A percentile compares a stretch with the other conserved stretches of the same genome.
Evolutionary conservation across 768 basidiomycete species (phyloP).

Genomic region (Collybia sordida): DNA sequence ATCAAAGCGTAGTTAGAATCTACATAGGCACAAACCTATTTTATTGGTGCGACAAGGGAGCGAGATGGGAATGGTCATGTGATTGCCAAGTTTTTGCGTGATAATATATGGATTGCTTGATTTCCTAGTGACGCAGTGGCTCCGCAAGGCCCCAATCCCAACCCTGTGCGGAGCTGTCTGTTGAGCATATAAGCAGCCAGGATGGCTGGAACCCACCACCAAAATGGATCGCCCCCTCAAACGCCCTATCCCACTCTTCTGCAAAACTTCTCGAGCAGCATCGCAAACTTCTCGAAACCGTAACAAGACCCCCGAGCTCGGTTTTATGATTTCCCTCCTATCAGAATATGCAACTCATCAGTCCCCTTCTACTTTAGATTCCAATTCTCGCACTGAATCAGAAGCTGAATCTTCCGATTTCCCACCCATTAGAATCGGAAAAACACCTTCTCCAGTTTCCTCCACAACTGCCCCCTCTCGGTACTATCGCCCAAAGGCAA

Average conservation of each 20-base stretch:
- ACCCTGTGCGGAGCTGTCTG: too few relatives aligned
- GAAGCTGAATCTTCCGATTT: conserved; percentile 1
- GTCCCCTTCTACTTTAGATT: background rate
- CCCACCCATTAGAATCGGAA: conserved; percentile 1
- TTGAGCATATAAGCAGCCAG: too few relatives aligned
- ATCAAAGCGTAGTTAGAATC: background rate
- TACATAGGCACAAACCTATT: too few relatives aligned
- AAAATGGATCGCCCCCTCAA: background rate
- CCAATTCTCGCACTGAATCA: background rate
- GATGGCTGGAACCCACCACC: too few relatives aligned
- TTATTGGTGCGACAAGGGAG: background rate
- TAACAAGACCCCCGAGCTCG: background rate
- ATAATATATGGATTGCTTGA: background rate
- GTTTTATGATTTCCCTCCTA: background rate
- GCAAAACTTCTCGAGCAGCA: background rate
- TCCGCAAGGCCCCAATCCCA: too few relatives aligned
- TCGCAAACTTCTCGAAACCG: background rate
- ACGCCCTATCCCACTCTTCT: too few relatives aligned
- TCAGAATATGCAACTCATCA: too few relatives aligned
- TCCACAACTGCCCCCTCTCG: background rate
- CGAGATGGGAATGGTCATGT: background rate
- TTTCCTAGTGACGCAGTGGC: too few relatives aligned
- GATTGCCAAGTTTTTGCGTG: background rate
- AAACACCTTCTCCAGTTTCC: background rate
- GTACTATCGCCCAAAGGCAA: background rate